Base-by-base conservation (phyloP, 2,329 filamentous ascomycete genomes). In the Trichoderma cornu-damae region DNA sequence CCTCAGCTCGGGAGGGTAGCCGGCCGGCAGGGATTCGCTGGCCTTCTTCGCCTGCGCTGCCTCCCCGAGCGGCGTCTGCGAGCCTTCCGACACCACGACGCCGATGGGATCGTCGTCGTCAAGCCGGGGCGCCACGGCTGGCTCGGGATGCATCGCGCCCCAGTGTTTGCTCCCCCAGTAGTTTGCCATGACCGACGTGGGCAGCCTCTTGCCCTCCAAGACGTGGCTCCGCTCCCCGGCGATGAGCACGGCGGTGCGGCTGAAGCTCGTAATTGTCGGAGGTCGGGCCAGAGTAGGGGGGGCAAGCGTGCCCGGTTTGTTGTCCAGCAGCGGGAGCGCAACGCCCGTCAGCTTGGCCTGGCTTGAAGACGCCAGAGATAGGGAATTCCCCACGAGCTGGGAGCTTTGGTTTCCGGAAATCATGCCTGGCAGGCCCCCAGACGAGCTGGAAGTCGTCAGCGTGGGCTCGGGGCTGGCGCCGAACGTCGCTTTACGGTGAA, bases 151-250 rank as follows among this genome's bases (percentile, higher is more conserved):
- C 34, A 67, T 61, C 12, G 65, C 60, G 6, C 69, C 72, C 89
- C 91, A 96, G 46, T 91, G 86, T 57, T 85, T 88, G 66, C 86
- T 95, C 49, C 93, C 93, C 93, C 93, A 97, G 57, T 95, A 82
- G 69, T 97, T 97, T 30, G 92, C 92, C 77, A 96, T 83, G 60
- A 96, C 85, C 12, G 90, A 90, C 49, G 88, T 89, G 1, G 92
- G 90, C 72, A 96, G 84, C 20, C 82, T 82, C 40, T 87, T 83
- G n/a, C 80, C 80, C 46, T 78, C 82, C n/a, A 85, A 84, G 16
- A 84, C 72, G 3, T 90, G 77, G 2, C 84, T 84, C 60, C 87
- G 82, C 67, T 96, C 91, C 51, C 86, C 87, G 64, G 87, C 90
- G 14, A 93, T 83, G 24, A 90, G 79, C 22, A 96, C 88, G 20